phyloP scores from a whole-genome alignment of 495 filamentous ascomycete species.

The Aspergillus ostianus region DNA sequence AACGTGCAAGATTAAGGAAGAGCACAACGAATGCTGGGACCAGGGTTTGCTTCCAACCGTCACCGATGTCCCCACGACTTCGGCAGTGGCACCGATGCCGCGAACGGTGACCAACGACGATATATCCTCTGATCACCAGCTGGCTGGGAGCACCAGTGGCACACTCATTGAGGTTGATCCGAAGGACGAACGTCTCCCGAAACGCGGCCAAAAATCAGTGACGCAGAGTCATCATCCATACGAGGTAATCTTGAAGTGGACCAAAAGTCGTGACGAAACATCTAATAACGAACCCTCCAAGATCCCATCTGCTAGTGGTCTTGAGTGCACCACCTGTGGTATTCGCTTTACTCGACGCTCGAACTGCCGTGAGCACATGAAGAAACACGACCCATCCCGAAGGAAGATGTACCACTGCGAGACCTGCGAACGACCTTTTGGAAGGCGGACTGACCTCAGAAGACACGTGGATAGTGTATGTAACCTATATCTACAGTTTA shows the following conservation, averaged over 20 bases:
- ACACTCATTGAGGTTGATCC: slow-evolving; percentile 5
- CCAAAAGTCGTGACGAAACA: slow-evolving; percentile 12
- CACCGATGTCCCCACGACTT: neutral
- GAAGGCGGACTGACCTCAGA: slow-evolving; percentile 76
- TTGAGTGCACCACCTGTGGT: slow-evolving; percentile 72
- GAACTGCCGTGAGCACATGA: slow-evolving; percentile 88
- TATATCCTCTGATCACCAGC: neutral
- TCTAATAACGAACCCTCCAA: slow-evolving; percentile 16
- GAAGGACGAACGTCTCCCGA: neutral
- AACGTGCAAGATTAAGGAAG: slow-evolving; percentile 12
- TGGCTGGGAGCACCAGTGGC: neutral
- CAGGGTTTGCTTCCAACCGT: slow-evolving; percentile 4
- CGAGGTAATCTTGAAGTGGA: slow-evolving; percentile 16
- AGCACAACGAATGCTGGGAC: slow-evolving; percentile 17
- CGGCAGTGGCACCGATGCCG: slow-evolving; percentile 5
- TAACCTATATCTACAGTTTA: neutral
- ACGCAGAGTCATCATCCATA: slow-evolving; percentile 7
- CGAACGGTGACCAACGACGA: neutral
- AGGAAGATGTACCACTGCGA: slow-evolving; percentile 70
- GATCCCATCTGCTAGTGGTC: slow-evolving; percentile 44
- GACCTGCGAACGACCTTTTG: slow-evolving; percentile 47
- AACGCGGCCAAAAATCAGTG: neutral
- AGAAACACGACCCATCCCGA: slow-evolving; percentile 78
- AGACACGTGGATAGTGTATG: slow-evolving; percentile 79
- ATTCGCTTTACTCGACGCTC: slow-evolving; percentile 82